Percentiles rank a stretch among this genome's conserved stretches.
Evolutionary conservation across 352 stramenopile species (phyloP).

Genomic region (Sclerospora graminicola): DNA sequence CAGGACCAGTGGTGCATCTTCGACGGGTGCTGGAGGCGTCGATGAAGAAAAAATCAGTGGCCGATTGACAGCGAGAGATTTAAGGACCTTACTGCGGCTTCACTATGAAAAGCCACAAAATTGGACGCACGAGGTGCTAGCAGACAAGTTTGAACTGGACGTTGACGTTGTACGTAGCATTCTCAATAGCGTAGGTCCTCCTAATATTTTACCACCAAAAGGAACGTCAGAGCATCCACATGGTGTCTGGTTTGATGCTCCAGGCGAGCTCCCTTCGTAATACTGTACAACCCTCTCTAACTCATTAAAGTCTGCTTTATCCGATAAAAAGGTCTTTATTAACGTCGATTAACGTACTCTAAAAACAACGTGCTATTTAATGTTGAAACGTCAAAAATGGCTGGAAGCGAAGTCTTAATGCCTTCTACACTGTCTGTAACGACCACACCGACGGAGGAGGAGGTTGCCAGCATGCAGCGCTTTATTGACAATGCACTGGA

Average conservation of each 20-base stretch:
- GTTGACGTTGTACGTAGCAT: conserved; percentile 24
- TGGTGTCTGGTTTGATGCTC: conserved; percentile 43
- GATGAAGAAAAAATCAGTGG: conserved; percentile 29
- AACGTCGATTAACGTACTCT: no score
- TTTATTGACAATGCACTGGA: conserved; percentile 83
- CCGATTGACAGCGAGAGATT: conserved; percentile 40
- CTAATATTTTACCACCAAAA: conserved; percentile 45
- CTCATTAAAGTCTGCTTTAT: neutral
- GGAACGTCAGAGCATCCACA: conserved; percentile 38
- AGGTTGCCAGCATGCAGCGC: conserved; percentile 58
- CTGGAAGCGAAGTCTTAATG: conserved; percentile 16
- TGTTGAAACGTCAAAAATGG: conserved; percentile 12
- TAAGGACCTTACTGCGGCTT: conserved; percentile 47
- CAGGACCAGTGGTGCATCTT: conserved; percentile 37
- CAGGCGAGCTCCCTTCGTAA: neutral
- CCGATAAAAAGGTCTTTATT: no score
- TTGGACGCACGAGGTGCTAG: conserved; percentile 39
- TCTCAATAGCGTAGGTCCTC: conserved; percentile 29
- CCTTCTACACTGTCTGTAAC: conserved; percentile 5
- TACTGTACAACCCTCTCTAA: neutral
- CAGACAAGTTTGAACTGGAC: conserved; percentile 39
- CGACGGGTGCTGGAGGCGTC: conserved; percentile 22
- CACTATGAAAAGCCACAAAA: conserved; percentile 48
- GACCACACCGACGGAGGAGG: conserved; percentile 29
- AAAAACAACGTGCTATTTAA: neutral